Conservation (phyloP, 306 rosid species). For the Cucumis melo region DNA sequence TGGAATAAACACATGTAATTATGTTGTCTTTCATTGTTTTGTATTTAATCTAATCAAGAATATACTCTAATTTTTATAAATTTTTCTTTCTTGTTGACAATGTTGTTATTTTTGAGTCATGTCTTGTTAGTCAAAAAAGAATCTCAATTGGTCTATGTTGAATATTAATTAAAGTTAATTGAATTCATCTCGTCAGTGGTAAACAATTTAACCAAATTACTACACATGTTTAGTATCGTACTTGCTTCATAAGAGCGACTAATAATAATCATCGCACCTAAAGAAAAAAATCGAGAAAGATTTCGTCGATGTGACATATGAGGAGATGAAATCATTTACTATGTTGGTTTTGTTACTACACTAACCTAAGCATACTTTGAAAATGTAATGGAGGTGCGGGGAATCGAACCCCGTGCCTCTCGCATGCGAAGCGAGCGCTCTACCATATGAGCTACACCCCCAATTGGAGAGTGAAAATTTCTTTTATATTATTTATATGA, state of each 20-base stretch:
- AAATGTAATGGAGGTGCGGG: constrained; percentile 99
- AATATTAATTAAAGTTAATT: not conserved
- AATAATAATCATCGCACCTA: no score
- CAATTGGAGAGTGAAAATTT: not conserved
- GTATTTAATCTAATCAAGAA: not conserved
- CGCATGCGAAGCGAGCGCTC: constrained; percentile 68
- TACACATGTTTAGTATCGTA: no score
- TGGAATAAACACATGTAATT: not conserved
- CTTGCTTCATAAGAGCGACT: no score
- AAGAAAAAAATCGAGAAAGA: no score
- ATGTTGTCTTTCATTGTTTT: not conserved
- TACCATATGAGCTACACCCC: constrained; percentile 74
- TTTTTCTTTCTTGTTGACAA: not conserved
- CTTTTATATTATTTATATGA: no score
- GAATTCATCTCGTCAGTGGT: no score
- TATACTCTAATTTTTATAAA: not conserved
- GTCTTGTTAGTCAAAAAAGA: not conserved
- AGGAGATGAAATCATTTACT: no score
- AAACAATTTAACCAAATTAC: no score
- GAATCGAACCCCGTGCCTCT: constrained; percentile 99
- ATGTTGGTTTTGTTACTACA: no score
- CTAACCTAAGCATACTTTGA: no score
- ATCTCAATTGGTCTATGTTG: constrained; percentile 1
- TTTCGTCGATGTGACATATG: no score
- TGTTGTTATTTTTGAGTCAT: not conserved